Conservation (phyloP, 1,139 yeast genomes). For the Zygoascus sp. region DNA sequence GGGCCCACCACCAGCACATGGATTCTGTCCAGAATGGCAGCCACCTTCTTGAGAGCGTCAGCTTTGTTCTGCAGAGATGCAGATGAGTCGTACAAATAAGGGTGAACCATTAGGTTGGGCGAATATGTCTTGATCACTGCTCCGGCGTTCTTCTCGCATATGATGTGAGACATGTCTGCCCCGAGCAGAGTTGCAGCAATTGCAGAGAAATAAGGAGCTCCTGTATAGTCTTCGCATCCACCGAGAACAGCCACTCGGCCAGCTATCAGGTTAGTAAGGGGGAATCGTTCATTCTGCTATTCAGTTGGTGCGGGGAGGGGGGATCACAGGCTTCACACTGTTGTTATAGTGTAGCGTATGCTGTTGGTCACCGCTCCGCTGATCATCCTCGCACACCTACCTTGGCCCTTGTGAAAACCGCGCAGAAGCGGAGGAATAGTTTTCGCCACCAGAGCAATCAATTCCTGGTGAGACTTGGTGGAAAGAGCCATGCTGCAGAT, state of each 20-base stretch:
- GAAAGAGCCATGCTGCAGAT: background rate
- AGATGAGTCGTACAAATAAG: constrained; percentile 51
- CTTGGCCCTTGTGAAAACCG: constrained; percentile 81
- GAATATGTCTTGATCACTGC: constrained; percentile 79
- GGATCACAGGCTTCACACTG: too few relatives aligned
- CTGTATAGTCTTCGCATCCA: constrained; percentile 93
- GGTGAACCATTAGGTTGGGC: constrained; percentile 96
- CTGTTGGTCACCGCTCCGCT: constrained; percentile 57
- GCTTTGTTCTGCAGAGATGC: constrained; percentile 27
- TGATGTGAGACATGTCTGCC: constrained; percentile 80
- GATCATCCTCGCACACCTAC: constrained; percentile 26
- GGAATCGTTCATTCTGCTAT: background rate
- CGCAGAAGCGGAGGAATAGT: constrained; percentile 75
- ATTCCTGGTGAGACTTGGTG: constrained; percentile 10
- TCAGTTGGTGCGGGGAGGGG: too few relatives aligned
- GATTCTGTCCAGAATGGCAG: constrained; percentile 53
- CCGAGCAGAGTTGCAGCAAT: constrained; percentile 82
- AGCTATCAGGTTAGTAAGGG: constrained; percentile 37
- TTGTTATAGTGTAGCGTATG: background rate
- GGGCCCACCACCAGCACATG: constrained; percentile 90
- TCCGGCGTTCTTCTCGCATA: constrained; percentile 78
- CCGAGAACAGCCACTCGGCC: constrained; percentile 87
- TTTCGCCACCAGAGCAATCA: constrained; percentile 38
- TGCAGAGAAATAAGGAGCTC: constrained; percentile 91
- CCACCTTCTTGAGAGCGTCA: constrained; percentile 51